Conservation (phyloP, 768 basidiomycete genomes). For the Trametopsis cervina region DNA sequence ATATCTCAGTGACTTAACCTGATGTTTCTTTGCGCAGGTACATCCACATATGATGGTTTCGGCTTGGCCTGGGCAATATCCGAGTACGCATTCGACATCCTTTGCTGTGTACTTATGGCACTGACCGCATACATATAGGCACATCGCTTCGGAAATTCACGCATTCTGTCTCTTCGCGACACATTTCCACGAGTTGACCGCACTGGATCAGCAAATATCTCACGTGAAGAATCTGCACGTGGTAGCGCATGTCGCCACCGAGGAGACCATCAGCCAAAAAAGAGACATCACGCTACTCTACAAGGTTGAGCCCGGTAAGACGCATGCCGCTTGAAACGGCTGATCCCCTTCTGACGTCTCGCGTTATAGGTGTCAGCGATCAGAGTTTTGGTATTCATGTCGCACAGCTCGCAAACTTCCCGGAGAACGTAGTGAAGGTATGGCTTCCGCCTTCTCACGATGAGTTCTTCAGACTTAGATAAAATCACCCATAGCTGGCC, state of each 20-base stretch:
- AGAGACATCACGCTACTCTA: constrained; percentile 80
- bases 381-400: constrained; percentile 99
- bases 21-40: constrained; percentile 49
- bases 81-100: constrained; percentile 49
- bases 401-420: constrained; percentile 95
- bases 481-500: constrained; percentile 51
- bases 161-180: constrained; percentile 97
- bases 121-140: too few species aligned
- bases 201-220: constrained; percentile 75
- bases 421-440: constrained; percentile 87
- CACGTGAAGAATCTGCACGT: constrained; percentile 96
- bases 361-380: constrained; percentile 81
- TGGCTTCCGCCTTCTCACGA: constrained; percentile 10
- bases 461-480: not conserved
- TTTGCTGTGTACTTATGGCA: not conserved
- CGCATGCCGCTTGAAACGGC: not conserved
- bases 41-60: constrained; percentile 96
- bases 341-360: not conserved
- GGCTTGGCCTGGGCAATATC: constrained; percentile 99
- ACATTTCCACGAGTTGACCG: constrained; percentile 96
- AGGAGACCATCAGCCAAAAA: constrained; percentile 36
- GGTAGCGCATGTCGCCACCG: constrained; percentile 77
- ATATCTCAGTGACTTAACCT: too few species aligned
- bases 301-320: constrained; percentile 69
- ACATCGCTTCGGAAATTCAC: constrained; percentile 88